Conservation (phyloP, 2,329 filamentous ascomycete species). For the Pestalotiopsis sp. region DNA sequence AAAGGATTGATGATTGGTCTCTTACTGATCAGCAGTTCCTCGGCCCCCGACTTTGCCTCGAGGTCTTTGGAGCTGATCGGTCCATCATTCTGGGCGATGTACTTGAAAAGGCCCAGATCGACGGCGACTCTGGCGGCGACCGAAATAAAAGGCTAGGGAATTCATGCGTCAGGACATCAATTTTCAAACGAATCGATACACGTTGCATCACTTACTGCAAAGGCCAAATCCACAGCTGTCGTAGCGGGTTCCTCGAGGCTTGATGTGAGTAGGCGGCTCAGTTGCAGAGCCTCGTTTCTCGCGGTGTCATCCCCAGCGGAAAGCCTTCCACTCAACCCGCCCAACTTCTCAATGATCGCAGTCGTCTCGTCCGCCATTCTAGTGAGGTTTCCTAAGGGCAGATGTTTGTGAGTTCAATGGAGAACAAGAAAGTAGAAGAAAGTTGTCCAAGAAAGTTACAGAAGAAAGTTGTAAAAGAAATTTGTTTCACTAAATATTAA, state of each 20-base stretch:
- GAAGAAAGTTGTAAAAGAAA: too few relatives aligned
- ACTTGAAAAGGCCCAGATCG: conserved; percentile 26
- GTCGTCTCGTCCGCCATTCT: not conserved
- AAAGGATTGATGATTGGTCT: conserved; percentile 10
- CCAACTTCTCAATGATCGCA: not conserved
- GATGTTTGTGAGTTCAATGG: too few relatives aligned
- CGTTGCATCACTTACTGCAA: not conserved
- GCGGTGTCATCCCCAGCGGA: not conserved
- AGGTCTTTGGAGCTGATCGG: conserved; percentile 23
- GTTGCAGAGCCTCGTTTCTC: not conserved
- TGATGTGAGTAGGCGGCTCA: not conserved
- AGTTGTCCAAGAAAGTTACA: too few relatives aligned
- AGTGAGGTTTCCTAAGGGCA: not conserved
- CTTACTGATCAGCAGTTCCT: conserved; percentile 29
- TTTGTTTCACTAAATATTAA: too few relatives aligned
- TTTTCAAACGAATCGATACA: not conserved
- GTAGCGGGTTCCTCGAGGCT: not conserved
- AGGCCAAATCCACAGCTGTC: not conserved
- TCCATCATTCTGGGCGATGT: conserved; percentile 17
- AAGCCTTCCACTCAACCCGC: not conserved
- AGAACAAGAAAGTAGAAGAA: too few relatives aligned
- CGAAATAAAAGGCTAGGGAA: not conserved
- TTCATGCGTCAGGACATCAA: not conserved
- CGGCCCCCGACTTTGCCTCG: conserved; percentile 21
- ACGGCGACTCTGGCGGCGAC: conserved; percentile 25